Base-by-base conservation (phyloP, 495 filamentous ascomycete genomes). In the Cercophora scortea region DNA sequence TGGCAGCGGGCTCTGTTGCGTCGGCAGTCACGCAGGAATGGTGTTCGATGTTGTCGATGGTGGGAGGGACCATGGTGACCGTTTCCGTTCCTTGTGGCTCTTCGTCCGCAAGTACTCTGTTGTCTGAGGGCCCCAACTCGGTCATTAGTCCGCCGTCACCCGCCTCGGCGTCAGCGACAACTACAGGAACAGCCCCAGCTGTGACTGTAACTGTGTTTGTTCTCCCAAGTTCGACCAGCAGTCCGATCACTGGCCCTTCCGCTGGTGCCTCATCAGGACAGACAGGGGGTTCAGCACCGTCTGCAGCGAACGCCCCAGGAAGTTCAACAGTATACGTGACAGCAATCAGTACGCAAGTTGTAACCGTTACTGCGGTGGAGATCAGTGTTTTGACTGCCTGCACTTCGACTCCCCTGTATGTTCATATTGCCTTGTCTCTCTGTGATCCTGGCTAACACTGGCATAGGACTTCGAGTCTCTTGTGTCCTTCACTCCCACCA, bases 41-140 rank as follows among this genome's bases (percentile, higher is more conserved):
- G 32, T 60, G 54, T 39, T 60, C 58, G 8, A 8, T n/a, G 18
- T 16, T 60, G 19, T 48, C 47, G 9, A 45, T 57, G 13, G 18
- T 57, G 8, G 50, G 51, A 32, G 47, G 41, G 38, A 43, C 54
- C 13, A 34, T 54, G 42, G 34, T 57, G 18, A 49, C 50, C 0
- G 38, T 58, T 1, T 47, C 56, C 11, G 44, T 58, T 38, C 32
- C 47, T 8, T 58, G 52, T 38, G 33, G 32, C 19, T 38, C 52
- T n/a, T n/a, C 40, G 6, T 13, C 15, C 15, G 16, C 32, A 32
- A 32, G 33, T 17, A 15, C 44, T n/a, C 6, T 18, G 17, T 47
- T 17, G 19, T 16, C 46, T 25, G 47, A 13, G 41, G 17, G 3
- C 12, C 15, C 50, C 11, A 48, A 36, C 18, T 43, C 50, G 1